Evolutionary conservation across 176 grass and related monocot genomes (phyloP).

Genomic region (Otatea glauca): DNA sequence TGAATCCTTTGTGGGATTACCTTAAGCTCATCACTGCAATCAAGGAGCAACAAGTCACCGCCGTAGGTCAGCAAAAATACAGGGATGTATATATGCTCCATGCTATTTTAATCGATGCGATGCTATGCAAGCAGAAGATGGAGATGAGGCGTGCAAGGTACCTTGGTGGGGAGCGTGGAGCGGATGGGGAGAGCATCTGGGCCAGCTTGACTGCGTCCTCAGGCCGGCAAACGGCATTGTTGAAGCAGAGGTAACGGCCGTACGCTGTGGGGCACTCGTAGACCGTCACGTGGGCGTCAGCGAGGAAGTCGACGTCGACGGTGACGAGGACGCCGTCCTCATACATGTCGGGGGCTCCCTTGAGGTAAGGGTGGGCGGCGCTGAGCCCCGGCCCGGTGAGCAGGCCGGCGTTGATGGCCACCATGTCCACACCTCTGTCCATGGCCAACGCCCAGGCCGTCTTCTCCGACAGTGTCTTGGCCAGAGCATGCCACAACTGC

Average conservation of each 20-base stretch:
- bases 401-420: conserved; percentile 82
- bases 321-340: conserved; percentile 79
- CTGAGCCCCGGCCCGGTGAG: conserved; percentile 48
- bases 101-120: not conserved
- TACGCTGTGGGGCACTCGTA: conserved; percentile 75
- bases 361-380: conserved; percentile 62
- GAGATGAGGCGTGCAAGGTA: not conserved
- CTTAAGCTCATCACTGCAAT: conserved; percentile 71
- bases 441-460: conserved; percentile 97
- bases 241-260: conserved; percentile 93
- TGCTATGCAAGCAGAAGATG: not conserved
- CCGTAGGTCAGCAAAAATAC: not conserved
- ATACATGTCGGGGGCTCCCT: conserved; percentile 87
- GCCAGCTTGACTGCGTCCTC: conserved; percentile 75
- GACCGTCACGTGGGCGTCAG: conserved; percentile 76
- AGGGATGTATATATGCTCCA: not conserved
- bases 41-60: not conserved
- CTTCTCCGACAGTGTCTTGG: conserved; percentile 90
- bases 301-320: conserved; percentile 73
- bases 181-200: conserved; percentile 55
- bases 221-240: conserved; percentile 65
- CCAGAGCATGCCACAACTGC: conserved; percentile 90
- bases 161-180: conserved; percentile 42
- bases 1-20: conserved; percentile 74
- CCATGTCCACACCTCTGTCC: conserved; percentile 96